phyloP scores from a whole-genome alignment of 1,139 yeast genomes.

The Saccharomycopsis hybrid region DNA sequence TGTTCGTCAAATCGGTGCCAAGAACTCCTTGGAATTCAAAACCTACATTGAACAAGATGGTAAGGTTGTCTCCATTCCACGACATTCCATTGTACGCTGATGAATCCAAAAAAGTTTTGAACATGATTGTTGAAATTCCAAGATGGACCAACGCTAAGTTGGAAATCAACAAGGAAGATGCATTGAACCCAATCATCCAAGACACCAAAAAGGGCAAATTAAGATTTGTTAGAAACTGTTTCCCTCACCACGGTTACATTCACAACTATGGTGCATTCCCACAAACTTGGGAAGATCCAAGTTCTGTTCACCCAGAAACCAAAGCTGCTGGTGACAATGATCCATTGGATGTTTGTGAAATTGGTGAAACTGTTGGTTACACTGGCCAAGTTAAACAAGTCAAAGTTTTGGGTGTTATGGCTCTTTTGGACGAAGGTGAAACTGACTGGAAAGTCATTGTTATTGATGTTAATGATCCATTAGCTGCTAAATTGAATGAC shows the following conservation, averaged over 20 bases:
- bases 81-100: constrained; percentile 69
- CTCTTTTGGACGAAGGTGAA: constrained; percentile 86
- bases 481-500: constrained; percentile 65
- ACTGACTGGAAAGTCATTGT: constrained; percentile 91
- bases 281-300: constrained; percentile 93
- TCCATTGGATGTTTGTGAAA: constrained; percentile 87
- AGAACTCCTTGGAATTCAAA: constrained; percentile 85
- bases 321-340: constrained; percentile 84
- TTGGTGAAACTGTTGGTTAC: constrained; percentile 64
- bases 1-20: constrained; percentile 85
- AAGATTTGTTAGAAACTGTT: constrained; percentile 78
- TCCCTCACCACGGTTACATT: constrained; percentile 87
- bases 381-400: constrained; percentile 79
- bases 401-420: constrained; percentile 80
- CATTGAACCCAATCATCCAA: constrained; percentile 78
- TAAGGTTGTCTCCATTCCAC: constrained; percentile 63
- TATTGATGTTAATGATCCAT: constrained; percentile 67
- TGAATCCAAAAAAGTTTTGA: constrained; percentile 57
- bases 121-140: constrained; percentile 87
- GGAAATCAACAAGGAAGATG: constrained; percentile 63
- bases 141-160: constrained; percentile 89
- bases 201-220: constrained; percentile 80
- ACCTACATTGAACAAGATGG: constrained; percentile 68
- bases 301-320: constrained; percentile 62
- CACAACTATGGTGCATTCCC: constrained; percentile 95